Evolutionary conservation across 352 stramenopile species (phyloP), one percentile per base, ranked within the genome.

Genomic region (Phytophthora colocasiae): DNA sequence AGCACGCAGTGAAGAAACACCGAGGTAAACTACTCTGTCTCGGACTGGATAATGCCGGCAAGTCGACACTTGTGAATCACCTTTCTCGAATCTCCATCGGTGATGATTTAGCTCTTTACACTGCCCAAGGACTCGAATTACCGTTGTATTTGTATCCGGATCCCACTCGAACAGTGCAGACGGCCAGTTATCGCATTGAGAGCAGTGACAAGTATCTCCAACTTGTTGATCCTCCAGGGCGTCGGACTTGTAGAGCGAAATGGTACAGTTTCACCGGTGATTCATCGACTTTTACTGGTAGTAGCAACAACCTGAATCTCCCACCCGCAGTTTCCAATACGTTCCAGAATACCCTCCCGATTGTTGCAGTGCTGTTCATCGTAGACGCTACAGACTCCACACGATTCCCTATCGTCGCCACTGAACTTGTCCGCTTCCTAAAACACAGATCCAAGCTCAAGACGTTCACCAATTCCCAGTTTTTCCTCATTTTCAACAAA

Each of bases 401-500:
- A 15, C 81, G 81, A 0, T 91, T 89, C 49, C 80, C 81, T 0
- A 43, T 85, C 27, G 78, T 89, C 0, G 75, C 79, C 1, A 50
- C 68, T 1, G 81, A 91, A 48, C 76, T 91, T 12, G 57, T 87
- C 2, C 73, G 69, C 19, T 75, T 78, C 44, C 60, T 87, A n/a
- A 82, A 79, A 27, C 47, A 83, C 22, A 70, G 69, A 14, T 57
- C 80, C 2, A 57, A 62, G 9, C 58, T 59, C 15, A 75, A 73
- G 17, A 29, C 14, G 14, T 66, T 88, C 39, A 52, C 66, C 14
- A 68, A 71, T 7, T 49, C 75, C 0, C 81, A 74, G 38, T 69
- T 90, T 32, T 77, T 87, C 39, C 48, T 89, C 2, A 26, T 91
- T 14, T 56, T 91, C 34, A 91, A 91, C 70, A 91, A 91, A 68